Evolutionary conservation across 139 green algal genomes (phyloP).

Genomic region (Volvox africanus): DNA sequence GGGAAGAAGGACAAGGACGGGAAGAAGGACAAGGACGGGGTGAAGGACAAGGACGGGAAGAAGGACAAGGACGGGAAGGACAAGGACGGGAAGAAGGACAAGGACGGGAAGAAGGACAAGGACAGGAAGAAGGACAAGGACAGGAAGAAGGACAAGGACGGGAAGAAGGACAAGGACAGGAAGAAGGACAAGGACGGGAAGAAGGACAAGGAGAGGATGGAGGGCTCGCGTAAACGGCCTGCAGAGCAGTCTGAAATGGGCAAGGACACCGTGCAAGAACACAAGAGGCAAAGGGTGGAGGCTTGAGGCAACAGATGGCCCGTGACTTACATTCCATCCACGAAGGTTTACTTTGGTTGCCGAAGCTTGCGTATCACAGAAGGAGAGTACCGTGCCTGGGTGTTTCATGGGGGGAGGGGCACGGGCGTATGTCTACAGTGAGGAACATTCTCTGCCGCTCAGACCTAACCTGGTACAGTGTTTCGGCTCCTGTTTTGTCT

Average conservation of each 20-base stretch:
- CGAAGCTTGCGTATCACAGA: too few species aligned
- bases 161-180: slow-evolving; percentile 3
- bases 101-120: background rate
- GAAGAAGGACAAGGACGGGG: background rate
- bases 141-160: background rate
- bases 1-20: background rate
- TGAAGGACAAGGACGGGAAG: background rate
- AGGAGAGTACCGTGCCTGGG: too few species aligned
- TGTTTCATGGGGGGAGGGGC: too few species aligned
- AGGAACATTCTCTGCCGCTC: too few species aligned
- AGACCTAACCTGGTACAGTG: too few species aligned
- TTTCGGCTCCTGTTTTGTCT: too few species aligned
- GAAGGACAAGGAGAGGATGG: slow-evolving; percentile 9
- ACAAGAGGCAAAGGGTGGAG: background rate
- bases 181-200: background rate
- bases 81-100: background rate
- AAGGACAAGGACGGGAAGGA: background rate
- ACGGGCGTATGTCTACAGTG: too few species aligned
- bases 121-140: background rate
- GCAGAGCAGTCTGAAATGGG: background rate
- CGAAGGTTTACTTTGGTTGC: too few species aligned
- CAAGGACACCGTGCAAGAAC: slow-evolving; percentile 4
- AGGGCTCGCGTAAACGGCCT: background rate
- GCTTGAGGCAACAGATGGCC: background rate
- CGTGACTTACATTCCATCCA: too few species aligned